A percentile compares a stretch with the other conserved stretches of the same genome.
These are phyloP conservation scores for Candida sanyiensis DNA, from an alignment of 805 yeast species.

Conservation along the genomic window DNA sequence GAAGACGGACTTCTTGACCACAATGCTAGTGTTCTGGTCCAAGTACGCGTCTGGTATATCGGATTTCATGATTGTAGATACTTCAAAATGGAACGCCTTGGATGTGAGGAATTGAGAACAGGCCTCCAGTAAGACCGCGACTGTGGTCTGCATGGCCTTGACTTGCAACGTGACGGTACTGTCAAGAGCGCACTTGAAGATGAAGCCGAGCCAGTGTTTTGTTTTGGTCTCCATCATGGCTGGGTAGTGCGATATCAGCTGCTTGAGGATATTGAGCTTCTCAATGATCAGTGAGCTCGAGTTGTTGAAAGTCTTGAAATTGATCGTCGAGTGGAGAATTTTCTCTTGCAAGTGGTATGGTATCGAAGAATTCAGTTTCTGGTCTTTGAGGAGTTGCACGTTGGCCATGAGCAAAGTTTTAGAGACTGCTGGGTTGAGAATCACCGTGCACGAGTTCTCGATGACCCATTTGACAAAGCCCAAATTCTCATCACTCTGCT, in stretches of 20 bases:
- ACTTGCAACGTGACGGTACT: neutral
- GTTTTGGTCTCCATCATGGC: conserved; percentile 26
- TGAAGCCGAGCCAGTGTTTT: conserved; percentile 19
- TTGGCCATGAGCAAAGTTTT: conserved; percentile 23
- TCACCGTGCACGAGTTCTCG: conserved; percentile 11
- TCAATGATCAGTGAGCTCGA: conserved; percentile 21
- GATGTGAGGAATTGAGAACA: conserved; percentile 13
- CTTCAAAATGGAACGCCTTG: conserved; percentile 18
- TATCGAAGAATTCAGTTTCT: conserved; percentile 12
- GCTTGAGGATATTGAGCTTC: conserved; percentile 19
- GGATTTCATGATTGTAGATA: conserved; percentile 12
- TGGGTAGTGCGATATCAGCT: conserved; percentile 15
- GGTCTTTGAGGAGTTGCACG: conserved; percentile 23
- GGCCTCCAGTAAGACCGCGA: conserved; percentile 5
- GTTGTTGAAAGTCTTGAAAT: conserved; percentile 18
- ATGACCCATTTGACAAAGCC: conserved; percentile 17
- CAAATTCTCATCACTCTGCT: conserved; percentile 1
- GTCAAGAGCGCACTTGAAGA: conserved; percentile 13
- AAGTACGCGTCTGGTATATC: conserved; percentile 4
- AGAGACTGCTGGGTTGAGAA: conserved; percentile 15
- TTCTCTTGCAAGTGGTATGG: conserved; percentile 15
- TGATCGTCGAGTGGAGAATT: conserved; percentile 18
- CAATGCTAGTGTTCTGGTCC: conserved; percentile 11
- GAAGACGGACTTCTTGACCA: conserved; percentile 8
- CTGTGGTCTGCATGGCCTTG: conserved; percentile 12